Base-by-base conservation (phyloP, 257 asterid genomes). In the Ligustrum vulgare region DNA sequence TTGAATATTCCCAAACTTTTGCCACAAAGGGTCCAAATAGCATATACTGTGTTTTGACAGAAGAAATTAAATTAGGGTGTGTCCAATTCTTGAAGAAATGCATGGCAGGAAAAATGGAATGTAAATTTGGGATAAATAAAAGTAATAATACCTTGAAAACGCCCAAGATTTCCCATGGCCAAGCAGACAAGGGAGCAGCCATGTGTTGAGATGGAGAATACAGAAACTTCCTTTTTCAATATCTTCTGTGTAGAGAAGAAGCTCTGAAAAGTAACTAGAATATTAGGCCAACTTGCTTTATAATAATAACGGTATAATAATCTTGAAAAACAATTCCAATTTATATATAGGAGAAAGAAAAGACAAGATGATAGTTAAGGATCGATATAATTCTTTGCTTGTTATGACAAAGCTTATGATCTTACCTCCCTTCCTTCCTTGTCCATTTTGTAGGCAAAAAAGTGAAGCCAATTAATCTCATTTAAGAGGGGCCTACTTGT, bases 141-240 rank as follows among this genome's bases (percentile, higher is more conserved):
- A 60, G 6, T 23, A 7, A 22, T 88, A 7, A 22, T 88, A 89
- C 98, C 98, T 91, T 93, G 87, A 51, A 75, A 73, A 79, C 71
- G 34, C 94, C 94, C 85, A 91, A 77, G 54, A 75, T 43, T 72
- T 87, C 83, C 98, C 98, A 89, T 75, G 98, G 97, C 92, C 96
- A 90, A 65, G 90, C 70, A 77, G 82, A 82, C 74, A 91, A 81
- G 18, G 83, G 89, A 56, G 96, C 88, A 71, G 80, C 84, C 95
- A 90, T 90, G 67, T 58, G 39, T 37, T 6, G 7, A 51, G 62
- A n/a, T 37, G 9, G 7, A 51, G 62, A n/a, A 51, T 5, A 51
- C 8, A 51, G 62, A n/a, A 51, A 51, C 22, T 16, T 18, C 6
- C 62, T 51, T 5, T 4, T 43, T 43, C 12, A 43, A 43, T 43